Evolutionary conservation across 1,139 yeast species (phyloP).

Genomic region (Magnusiomyces suaveolens): DNA sequence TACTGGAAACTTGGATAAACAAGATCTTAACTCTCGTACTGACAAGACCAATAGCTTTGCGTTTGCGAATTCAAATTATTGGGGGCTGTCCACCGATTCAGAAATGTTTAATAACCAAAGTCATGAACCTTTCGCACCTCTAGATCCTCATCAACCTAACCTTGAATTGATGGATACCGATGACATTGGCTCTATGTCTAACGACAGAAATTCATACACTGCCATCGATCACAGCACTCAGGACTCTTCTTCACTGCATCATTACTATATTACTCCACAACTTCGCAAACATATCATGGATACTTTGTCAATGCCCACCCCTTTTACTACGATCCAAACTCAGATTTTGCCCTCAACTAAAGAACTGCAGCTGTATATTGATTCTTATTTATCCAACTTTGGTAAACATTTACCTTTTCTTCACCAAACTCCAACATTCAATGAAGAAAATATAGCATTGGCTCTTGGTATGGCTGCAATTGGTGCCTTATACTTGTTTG

Average conservation of each 20-base stretch:
- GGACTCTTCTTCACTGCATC: neutral
- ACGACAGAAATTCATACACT: conserved; percentile 15
- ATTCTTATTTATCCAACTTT: conserved; percentile 62
- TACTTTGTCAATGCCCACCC: conserved; percentile 49
- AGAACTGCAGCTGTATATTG: conserved; percentile 65
- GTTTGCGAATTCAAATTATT: neutral
- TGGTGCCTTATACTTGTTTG: conserved; percentile 81
- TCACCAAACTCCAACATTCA: conserved; percentile 57
- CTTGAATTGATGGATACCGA: neutral
- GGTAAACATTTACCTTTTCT: conserved; percentile 75
- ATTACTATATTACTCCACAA: conserved; percentile 51
- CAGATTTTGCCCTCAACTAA: conserved; percentile 57
- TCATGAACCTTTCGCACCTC: neutral
- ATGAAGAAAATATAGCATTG: conserved; percentile 60
- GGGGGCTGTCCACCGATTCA: neutral
- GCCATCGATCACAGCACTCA: neutral
- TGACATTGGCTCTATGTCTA: neutral
- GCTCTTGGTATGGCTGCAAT: conserved; percentile 77
- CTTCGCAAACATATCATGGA: conserved; percentile 54
- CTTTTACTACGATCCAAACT: conserved; percentile 42
- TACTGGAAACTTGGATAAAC: neutral
- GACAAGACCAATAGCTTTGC: neutral
- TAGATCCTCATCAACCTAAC: neutral
- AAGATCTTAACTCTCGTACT: neutral
- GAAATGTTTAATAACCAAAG: neutral